Evolutionary conservation across 768 basidiomycete species (phyloP).

Genomic region (Gloeostereum incarnatum): DNA sequence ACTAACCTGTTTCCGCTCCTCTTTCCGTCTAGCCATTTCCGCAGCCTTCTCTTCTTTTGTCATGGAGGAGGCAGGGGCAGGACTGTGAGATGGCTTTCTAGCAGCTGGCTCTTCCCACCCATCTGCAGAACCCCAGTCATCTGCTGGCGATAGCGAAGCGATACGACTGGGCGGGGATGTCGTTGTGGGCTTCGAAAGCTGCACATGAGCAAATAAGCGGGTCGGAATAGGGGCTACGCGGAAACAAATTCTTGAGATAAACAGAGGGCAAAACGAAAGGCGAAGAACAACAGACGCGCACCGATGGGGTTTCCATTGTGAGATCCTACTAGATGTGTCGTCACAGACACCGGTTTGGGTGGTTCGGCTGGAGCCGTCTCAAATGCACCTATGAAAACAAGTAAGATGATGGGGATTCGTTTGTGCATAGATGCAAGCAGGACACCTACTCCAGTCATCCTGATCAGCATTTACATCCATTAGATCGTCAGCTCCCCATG

Average conservation of each 20-base stretch:
- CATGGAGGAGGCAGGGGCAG: slow-evolving; percentile 32
- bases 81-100: slow-evolving; percentile 9
- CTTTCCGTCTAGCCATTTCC: slow-evolving; percentile 88
- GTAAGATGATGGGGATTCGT: too few species aligned
- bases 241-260: too few species aligned
- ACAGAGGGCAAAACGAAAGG: too few species aligned
- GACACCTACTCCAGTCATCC: slow-evolving; percentile 84
- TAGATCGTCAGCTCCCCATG: slow-evolving; percentile 72
- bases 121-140: slow-evolving; percentile 11
- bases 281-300: too few species aligned
- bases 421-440: neutral
- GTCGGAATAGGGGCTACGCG: too few species aligned
- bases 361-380: slow-evolving; percentile 42
- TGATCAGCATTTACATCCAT: slow-evolving; percentile 92
- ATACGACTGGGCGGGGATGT: slow-evolving; percentile 2
- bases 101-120: slow-evolving; percentile 10
- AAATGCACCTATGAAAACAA: slow-evolving; percentile 57
- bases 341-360: slow-evolving; percentile 13
- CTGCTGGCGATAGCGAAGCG: slow-evolving; percentile 4
- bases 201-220: too few species aligned
- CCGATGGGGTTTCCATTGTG: too few species aligned
- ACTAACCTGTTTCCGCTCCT: slow-evolving; percentile 82
- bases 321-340: too few species aligned
- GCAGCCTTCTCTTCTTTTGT: slow-evolving; percentile 88
- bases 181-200: slow-evolving; percentile 4